These are phyloP conservation scores for Penicillium herquei DNA, from an alignment of 495 filamentous ascomycete genomes.

Conservation along the genomic window DNA sequence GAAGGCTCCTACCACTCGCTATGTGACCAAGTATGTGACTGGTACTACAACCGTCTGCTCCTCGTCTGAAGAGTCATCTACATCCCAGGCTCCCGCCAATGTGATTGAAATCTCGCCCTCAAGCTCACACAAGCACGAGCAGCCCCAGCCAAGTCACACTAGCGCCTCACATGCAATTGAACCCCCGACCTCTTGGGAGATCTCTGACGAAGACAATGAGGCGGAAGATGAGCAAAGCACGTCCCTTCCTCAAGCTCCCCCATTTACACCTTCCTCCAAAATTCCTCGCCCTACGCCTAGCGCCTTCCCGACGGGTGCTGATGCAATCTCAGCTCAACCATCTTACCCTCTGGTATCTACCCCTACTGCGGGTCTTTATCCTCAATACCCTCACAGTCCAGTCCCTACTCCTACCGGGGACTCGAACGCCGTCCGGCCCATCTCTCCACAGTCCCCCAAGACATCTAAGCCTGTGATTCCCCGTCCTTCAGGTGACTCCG, in stretches of 20 bases:
- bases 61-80: neutral
- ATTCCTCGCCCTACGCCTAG: no score
- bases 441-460: neutral
- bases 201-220: neutral
- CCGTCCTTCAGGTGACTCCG: neutral
- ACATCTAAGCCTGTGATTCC: neutral
- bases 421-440: neutral
- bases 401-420: neutral
- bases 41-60: slow-evolving; percentile 16
- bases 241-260: neutral
- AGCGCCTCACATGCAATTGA: neutral
- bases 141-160: neutral
- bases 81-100: neutral
- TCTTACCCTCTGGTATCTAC: no score
- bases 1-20: slow-evolving; percentile 5
- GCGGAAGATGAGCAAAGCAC: neutral
- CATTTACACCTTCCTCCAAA: neutral
- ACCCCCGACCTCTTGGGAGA: neutral
- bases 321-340: no score
- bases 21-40: slow-evolving; percentile 17
- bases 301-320: no score
- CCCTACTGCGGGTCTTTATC: no score
- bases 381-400: no score
- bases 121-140: neutral
- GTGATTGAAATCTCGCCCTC: neutral